Conservation (phyloP, 2,329 filamentous ascomycete species). For the Thermoascus crustaceus region DNA sequence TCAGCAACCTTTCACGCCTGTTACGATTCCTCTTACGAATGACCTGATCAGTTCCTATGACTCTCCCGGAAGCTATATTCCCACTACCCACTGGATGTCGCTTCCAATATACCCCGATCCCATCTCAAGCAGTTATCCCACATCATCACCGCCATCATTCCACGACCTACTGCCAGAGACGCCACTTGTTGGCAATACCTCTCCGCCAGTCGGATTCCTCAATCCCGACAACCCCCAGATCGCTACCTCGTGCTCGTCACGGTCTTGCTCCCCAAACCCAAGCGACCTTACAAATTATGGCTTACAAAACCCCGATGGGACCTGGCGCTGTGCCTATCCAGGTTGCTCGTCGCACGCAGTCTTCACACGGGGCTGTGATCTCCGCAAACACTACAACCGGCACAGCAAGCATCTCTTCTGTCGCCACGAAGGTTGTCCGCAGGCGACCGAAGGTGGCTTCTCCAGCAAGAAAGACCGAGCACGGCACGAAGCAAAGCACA, state of each 20-base stretch:
- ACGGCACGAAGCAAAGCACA: conserved; percentile 55
- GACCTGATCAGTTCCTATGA: too few species aligned
- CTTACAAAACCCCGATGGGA: conserved; percentile 24
- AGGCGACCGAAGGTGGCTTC: conserved; percentile 49
- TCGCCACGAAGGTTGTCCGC: conserved; percentile 50
- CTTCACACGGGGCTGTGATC: conserved; percentile 53
- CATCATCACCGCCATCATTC: conserved; percentile 2
- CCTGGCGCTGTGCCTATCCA: conserved; percentile 52
- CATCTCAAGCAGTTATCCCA: conserved; percentile 2
- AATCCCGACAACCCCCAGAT: neutral
- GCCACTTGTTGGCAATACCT: neutral
- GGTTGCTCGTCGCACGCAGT: conserved; percentile 51
- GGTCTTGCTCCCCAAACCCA: conserved; percentile 7
- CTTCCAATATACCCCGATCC: conserved; percentile 1
- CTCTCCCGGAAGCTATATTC: neutral
- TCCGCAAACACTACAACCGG: conserved; percentile 55
- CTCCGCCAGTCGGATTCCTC: neutral
- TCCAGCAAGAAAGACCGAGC: conserved; percentile 56
- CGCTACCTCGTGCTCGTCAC: neutral
- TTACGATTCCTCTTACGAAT: neutral
- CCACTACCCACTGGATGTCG: neutral
- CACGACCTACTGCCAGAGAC: neutral
- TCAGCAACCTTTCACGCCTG: neutral
- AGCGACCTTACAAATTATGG: conserved; percentile 26
- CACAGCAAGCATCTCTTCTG: conserved; percentile 56